Evolutionary conservation across 2,329 filamentous ascomycete species (phyloP), one percentile per base, ranked within the genome.

Genomic region (Stachybotrys elegans): DNA sequence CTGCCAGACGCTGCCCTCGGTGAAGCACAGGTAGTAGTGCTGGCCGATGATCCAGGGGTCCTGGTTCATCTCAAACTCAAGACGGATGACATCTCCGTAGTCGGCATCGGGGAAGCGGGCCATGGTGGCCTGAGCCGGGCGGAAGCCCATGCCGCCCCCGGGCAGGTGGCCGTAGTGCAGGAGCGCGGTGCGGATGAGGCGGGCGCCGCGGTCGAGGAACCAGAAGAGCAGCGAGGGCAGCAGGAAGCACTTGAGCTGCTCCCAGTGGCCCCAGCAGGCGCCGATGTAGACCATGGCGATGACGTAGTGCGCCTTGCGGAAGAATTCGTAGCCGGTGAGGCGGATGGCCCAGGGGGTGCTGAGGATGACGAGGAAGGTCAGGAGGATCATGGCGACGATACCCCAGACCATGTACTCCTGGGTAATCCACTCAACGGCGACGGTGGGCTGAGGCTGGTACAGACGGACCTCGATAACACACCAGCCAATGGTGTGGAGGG

Each of bases 201-300:
- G 72, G 9, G 79, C 69, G 1, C 64, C 72, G 7, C 84, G 76
- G 55, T 89, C 86, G 20, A 86, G 50, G 44, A 77, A 71, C 73
- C 84, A 84, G 14, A 89, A 70, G 2, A 78, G 65, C 5, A 90
- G 63, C 1, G 78, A 77, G 0, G 85, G 79, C 36, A 86, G 71
- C 57, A 89, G 72, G 67, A 84, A 89, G 57, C 81, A 86, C 38
- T 76, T 71, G 4, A 90, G 68, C 41, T 81, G 68, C 41, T 71
- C 61, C 86, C 86, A 91, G 57, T 91, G 86, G 1, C 76, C 85
- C 76, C 84, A 88, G 61, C 84, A 84, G 4, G 84, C 84, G 5
- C 83, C 86, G 12, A 90, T 77, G 60, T 88, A 91, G 5, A 89
- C 61, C 67, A 85, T 79, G 11, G 85, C 86, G 3, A 89, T 68